Conservation (phyloP, 176 grass and related monocot genomes). For the Ensete ventricosum region DNA sequence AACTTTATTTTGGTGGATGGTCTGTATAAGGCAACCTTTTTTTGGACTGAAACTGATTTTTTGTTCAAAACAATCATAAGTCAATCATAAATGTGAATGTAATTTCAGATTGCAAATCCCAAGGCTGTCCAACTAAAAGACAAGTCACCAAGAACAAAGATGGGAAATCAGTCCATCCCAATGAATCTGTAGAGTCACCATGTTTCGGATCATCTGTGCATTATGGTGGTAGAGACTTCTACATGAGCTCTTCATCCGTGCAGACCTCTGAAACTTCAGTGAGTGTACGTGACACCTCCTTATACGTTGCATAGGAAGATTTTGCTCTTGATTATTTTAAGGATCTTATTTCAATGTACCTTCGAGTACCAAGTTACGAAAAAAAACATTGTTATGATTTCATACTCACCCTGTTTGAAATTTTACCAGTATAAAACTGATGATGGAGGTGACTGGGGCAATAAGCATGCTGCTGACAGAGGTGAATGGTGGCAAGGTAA, state of each 20-base stretch:
- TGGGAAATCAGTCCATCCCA: slow-evolving; percentile 25
- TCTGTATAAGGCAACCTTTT: no score
- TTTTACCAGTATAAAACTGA: slow-evolving; percentile 46
- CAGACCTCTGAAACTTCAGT: slow-evolving; percentile 26
- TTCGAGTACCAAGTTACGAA: no score
- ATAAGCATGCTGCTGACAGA: slow-evolving; percentile 46
- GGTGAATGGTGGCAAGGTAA: slow-evolving; percentile 99
- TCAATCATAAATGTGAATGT: neutral
- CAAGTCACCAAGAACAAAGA: slow-evolving; percentile 44
- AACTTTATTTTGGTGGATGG: no score
- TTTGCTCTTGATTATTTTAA: no score
- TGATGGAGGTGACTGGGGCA: slow-evolving; percentile 32
- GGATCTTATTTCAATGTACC: no score
- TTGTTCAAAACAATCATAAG: neutral
- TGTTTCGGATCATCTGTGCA: slow-evolving; percentile 82
- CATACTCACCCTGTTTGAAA: slow-evolving; percentile 3
- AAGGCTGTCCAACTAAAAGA: slow-evolving; percentile 45
- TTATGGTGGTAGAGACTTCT: slow-evolving; percentile 89
- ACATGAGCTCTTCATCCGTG: slow-evolving; percentile 46
- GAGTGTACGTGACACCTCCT: slow-evolving; percentile 16
- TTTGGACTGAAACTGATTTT: neutral
- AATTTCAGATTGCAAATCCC: slow-evolving; percentile 49
- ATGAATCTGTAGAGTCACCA: slow-evolving; percentile 44
- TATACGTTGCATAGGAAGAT: no score
- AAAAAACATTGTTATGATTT: neutral